These are phyloP conservation scores for Cladophialophora carrionii DNA, from an alignment of 2,329 filamentous ascomycete species.

Conservation along the genomic window DNA sequence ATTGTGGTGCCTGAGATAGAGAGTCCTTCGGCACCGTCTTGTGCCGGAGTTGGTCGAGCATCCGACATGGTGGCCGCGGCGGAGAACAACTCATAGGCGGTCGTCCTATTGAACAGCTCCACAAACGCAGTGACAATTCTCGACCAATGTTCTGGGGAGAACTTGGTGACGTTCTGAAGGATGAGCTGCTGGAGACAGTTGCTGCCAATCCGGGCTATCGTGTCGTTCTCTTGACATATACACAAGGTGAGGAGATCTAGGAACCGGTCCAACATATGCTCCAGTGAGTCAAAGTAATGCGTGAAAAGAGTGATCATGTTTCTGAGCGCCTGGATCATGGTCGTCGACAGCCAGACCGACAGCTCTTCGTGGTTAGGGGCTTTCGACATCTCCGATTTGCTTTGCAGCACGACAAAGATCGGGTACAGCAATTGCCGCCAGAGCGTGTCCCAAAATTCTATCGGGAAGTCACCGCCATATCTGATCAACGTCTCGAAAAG, in stretches of 20 bases:
- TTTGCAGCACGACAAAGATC: constrained; percentile 97
- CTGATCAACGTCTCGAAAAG: constrained; percentile 91
- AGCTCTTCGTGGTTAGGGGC: constrained; percentile 94
- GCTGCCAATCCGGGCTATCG: constrained; percentile 94
- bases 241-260: constrained; percentile 90
- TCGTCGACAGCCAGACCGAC: constrained; percentile 97
- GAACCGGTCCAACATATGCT: constrained; percentile 99
- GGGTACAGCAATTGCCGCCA: constrained; percentile 97
- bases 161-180: constrained; percentile 92
- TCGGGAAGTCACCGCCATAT: constrained; percentile 87
- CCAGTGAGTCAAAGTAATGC: constrained; percentile 93
- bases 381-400: constrained; percentile 94
- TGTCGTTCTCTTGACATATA: constrained; percentile 99
- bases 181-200: constrained; percentile 98
- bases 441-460: constrained; percentile 97
- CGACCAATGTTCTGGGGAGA: constrained; percentile 82
- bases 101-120: constrained; percentile 90
- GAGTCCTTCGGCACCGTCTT: constrained; percentile 35
- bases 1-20: constrained; percentile 38
- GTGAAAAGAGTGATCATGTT: constrained; percentile 99
- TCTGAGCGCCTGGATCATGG: constrained; percentile 96
- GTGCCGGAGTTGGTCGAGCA: constrained; percentile 32
- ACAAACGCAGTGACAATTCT: constrained; percentile 96
- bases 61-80: constrained; percentile 63
- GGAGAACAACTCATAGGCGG: constrained; percentile 92